phyloP scores from a whole-genome alignment of 1,284 basidiomycete species.

The Melanopsichium pennsylvanicum region DNA sequence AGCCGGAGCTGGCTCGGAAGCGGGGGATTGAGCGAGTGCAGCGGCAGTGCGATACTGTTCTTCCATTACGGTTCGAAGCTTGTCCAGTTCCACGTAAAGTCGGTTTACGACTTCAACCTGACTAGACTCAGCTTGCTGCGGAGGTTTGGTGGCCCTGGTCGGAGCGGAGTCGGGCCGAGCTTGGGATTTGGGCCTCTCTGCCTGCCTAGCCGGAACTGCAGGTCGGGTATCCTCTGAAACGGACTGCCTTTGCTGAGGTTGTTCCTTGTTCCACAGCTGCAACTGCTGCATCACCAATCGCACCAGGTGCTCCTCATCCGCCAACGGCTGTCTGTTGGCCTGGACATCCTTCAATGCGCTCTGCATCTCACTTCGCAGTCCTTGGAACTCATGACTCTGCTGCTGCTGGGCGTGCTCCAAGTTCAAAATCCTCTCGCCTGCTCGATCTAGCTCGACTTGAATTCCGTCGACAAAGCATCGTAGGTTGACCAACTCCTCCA shows the following conservation, averaged over 20 bases:
- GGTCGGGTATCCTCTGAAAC: background rate
- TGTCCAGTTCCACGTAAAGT: slow-evolving; percentile 42
- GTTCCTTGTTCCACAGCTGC: background rate
- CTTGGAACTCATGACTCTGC: slow-evolving; percentile 45
- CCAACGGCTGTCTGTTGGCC: slow-evolving; percentile 3
- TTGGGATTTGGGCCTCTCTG: background rate
- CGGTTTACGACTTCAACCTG: slow-evolving; percentile 39
- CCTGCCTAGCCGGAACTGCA: background rate
- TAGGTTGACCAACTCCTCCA: slow-evolving; percentile 45
- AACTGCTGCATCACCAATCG: slow-evolving; percentile 27
- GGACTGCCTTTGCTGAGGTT: background rate
- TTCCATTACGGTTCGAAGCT: slow-evolving; percentile 36
- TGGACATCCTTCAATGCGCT: slow-evolving; percentile 30
- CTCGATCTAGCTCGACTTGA: slow-evolving; percentile 44
- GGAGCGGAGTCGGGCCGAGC: background rate
- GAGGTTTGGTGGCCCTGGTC: background rate
- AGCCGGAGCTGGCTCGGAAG: background rate
- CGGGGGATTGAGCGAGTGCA: background rate
- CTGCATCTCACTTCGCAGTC: slow-evolving; percentile 36
- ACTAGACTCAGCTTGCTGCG: slow-evolving; percentile 13
- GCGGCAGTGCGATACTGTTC: slow-evolving; percentile 32
- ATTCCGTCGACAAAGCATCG: slow-evolving; percentile 46
- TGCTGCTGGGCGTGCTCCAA: slow-evolving; percentile 45
- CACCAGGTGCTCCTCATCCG: slow-evolving; percentile 21
- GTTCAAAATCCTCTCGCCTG: slow-evolving; percentile 44